These are phyloP conservation scores for Talaromyces sp. DNA, from an alignment of 2,329 filamentous ascomycete genomes.

Conservation along the genomic window DNA sequence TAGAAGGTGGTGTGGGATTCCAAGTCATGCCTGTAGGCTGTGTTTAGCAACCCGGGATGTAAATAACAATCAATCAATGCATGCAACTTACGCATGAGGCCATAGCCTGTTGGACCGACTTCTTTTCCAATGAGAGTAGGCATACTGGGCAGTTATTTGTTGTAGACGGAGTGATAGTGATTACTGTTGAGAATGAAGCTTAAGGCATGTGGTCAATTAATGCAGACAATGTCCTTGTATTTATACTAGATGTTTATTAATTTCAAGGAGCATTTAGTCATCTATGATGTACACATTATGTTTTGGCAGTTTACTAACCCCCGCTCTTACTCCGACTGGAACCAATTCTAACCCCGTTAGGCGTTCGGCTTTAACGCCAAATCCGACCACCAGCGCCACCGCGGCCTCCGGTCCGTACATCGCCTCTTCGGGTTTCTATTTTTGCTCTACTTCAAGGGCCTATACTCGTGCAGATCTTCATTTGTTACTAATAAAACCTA, in stretches of 20 bases:
- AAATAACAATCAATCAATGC: not conserved
- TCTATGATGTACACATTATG: not conserved
- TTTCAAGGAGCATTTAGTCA: not conserved
- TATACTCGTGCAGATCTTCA: not conserved
- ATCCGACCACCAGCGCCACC: not conserved
- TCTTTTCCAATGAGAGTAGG: constrained; percentile 15
- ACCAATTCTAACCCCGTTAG: not conserved
- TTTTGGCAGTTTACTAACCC: not conserved
- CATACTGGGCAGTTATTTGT: constrained; percentile 7
- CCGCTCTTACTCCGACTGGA: no score
- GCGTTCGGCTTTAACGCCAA: not conserved
- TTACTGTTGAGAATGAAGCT: not conserved
- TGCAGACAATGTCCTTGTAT: not conserved
- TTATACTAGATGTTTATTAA: not conserved
- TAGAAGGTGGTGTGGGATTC: constrained; percentile 12
- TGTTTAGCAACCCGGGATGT: not conserved
- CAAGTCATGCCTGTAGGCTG: constrained; percentile 14
- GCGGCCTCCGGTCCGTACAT: not conserved
- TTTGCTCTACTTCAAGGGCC: not conserved
- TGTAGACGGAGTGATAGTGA: not conserved
- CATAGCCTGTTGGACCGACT: constrained; percentile 17
- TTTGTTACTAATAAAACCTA: not conserved
- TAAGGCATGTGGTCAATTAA: not conserved
- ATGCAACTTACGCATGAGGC: constrained; percentile 14
- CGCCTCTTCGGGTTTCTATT: not conserved